These are phyloP conservation scores for Cercis canadensis DNA, from an alignment of 306 rosid genomes.

Conservation along the genomic window DNA sequence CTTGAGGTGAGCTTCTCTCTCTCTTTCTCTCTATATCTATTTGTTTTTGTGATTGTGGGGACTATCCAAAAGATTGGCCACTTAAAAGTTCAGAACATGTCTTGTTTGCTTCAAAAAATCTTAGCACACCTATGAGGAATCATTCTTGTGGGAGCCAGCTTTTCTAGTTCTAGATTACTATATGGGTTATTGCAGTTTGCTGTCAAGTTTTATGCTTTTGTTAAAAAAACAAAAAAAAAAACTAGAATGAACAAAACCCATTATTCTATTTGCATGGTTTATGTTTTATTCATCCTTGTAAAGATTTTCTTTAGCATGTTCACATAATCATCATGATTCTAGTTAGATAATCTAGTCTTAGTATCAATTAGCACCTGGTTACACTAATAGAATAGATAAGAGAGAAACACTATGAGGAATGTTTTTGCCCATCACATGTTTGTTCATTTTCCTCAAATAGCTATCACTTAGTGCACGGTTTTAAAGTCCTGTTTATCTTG, in stretches of 20 bases:
- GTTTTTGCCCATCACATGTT: neutral
- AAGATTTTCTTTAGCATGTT: slow-evolving; percentile 55
- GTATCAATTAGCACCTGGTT: slow-evolving; percentile 35
- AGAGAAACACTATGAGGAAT: no score
- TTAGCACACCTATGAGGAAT: slow-evolving; percentile 49
- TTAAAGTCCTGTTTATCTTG: slow-evolving; percentile 52
- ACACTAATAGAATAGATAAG: neutral
- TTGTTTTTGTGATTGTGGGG: slow-evolving; percentile 61
- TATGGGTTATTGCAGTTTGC: slow-evolving; percentile 27
- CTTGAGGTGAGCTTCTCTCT: slow-evolving; percentile 42
- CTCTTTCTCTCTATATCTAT: slow-evolving; percentile 15
- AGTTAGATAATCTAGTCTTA: slow-evolving; percentile 40
- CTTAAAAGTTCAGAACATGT: slow-evolving; percentile 54
- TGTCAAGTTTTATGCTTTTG: neutral
- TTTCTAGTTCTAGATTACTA: slow-evolving; percentile 43
- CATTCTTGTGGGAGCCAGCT: slow-evolving; percentile 58
- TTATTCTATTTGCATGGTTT: slow-evolving; percentile 49
- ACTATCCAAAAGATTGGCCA: slow-evolving; percentile 57
- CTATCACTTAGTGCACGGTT: slow-evolving; percentile 50
- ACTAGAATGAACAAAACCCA: slow-evolving; percentile 24
- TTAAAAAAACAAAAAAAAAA: neutral
- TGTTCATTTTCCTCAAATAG: slow-evolving; percentile 47
- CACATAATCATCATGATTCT: slow-evolving; percentile 57
- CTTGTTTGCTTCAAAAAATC: slow-evolving; percentile 56
- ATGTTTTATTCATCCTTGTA: neutral